phyloP scores from a whole-genome alignment of 148 eudicot genomes.

The Chenopodium berlandieri region DNA sequence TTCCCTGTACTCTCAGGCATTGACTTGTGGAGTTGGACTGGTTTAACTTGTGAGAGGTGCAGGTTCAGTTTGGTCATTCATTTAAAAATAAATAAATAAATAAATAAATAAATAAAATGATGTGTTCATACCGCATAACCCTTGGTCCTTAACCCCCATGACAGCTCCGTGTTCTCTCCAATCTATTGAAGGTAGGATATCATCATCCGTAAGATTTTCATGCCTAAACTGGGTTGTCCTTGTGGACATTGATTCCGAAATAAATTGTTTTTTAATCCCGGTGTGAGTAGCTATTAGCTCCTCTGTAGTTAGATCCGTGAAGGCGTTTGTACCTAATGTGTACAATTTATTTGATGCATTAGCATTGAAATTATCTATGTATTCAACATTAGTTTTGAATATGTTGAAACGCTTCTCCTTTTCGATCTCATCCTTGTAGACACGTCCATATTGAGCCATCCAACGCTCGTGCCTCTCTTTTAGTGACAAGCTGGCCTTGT shows the following conservation, averaged over 20 bases:
- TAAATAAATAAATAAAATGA: too few relatives aligned
- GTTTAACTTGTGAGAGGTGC: too few relatives aligned
- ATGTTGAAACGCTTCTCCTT: constrained; percentile 36
- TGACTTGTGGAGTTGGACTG: too few relatives aligned
- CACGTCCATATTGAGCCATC: constrained; percentile 43
- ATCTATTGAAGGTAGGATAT: neutral
- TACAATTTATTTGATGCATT: constrained; percentile 16
- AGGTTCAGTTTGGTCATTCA: neutral
- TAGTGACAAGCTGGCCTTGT: neutral
- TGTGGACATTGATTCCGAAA: too few relatives aligned
- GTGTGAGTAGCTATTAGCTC: constrained; percentile 37
- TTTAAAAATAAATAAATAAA: too few relatives aligned
- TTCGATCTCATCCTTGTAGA: constrained; percentile 35
- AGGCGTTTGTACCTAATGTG: constrained; percentile 34
- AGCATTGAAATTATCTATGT: constrained; percentile 26
- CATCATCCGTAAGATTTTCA: constrained; percentile 14
- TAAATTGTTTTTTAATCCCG: constrained; percentile 15
- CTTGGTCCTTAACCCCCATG: neutral
- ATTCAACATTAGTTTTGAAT: constrained; percentile 36
- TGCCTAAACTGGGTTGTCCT: constrained; percentile 15
- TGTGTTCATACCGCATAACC: neutral
- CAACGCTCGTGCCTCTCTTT: constrained; percentile 38
- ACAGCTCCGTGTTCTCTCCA: constrained; percentile 19
- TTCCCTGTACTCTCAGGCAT: too few relatives aligned
- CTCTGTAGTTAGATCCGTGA: constrained; percentile 46